Percentiles rank a stretch among this genome's conserved stretches.
phyloP scores from a whole-genome alignment of 169 alveolate species.

The Plasmodium sp. region DNA sequence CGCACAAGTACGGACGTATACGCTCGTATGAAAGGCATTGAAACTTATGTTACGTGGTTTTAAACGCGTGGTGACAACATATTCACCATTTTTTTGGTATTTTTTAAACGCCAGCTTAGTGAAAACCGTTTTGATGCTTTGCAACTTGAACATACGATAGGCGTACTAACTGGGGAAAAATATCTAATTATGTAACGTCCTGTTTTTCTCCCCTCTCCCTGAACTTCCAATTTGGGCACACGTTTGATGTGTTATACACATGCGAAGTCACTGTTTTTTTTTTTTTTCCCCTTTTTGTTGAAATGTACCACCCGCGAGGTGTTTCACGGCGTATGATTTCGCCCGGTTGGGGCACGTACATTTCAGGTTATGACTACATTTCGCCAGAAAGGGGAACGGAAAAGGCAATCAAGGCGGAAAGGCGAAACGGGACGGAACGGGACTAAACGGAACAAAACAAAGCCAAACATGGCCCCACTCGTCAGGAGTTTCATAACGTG shows the following conservation, averaged over 20 bases:
- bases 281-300: not conserved
- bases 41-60: not conserved
- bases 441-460: too few relatives aligned
- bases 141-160: not conserved
- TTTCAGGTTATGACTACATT: not conserved
- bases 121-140: not conserved
- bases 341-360: not conserved
- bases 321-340: not conserved
- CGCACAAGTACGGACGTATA: not conserved
- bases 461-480: not conserved
- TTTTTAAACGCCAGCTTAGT: not conserved
- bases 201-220: not conserved
- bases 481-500: not conserved
- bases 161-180: not conserved
- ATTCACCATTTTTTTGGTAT: not conserved
- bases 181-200: not conserved
- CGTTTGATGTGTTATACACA: not conserved
- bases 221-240: not conserved
- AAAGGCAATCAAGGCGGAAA: not conserved
- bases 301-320: not conserved
- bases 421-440: not conserved
- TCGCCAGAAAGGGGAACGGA: not conserved
- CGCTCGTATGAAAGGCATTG: not conserved
- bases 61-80: not conserved
- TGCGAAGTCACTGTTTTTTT: not conserved